Evolutionary conservation across 139 green algal species (phyloP).

Genomic region (Coelastrella sp.): DNA sequence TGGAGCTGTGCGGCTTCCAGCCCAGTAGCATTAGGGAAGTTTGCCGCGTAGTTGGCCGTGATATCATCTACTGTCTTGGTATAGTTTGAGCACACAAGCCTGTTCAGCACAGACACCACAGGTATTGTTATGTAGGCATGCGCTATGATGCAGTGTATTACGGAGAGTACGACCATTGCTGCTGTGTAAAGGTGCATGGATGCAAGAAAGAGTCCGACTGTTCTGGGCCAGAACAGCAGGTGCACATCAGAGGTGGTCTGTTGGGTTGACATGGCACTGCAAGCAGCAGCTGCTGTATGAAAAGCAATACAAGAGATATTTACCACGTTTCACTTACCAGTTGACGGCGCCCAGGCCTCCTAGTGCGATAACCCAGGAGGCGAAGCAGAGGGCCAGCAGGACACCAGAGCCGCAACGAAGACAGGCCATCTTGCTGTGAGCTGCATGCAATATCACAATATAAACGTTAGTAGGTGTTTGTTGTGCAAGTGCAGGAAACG

Average conservation of each 20-base stretch:
- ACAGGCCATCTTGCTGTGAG: background rate
- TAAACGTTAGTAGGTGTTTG: no score
- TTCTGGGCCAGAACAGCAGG: no score
- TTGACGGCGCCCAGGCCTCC: conserved; percentile 31
- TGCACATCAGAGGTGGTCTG: background rate
- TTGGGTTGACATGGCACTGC: background rate
- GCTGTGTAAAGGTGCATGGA: background rate
- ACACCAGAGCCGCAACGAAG: conserved; percentile 14
- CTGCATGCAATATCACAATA: background rate
- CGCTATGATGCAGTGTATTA: no score
- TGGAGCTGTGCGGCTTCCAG: background rate
- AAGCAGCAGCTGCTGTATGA: background rate
- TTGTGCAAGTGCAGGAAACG: no score
- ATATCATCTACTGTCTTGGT: conserved; percentile 2
- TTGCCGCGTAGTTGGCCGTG: background rate
- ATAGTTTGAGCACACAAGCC: conserved; percentile 20
- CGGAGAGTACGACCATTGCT: background rate
- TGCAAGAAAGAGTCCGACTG: background rate
- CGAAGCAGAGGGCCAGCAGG: background rate
- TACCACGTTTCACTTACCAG: background rate
- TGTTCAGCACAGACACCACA: background rate
- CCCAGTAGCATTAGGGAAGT: background rate
- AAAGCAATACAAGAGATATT: background rate
- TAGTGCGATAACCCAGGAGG: conserved; percentile 30
- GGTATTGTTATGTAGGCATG: no score